Percentiles rank a stretch among this genome's conserved stretches.
These are phyloP conservation scores for Dysphania ambrosioides DNA, from an alignment of 148 eudicot species.

Conservation along the genomic window DNA sequence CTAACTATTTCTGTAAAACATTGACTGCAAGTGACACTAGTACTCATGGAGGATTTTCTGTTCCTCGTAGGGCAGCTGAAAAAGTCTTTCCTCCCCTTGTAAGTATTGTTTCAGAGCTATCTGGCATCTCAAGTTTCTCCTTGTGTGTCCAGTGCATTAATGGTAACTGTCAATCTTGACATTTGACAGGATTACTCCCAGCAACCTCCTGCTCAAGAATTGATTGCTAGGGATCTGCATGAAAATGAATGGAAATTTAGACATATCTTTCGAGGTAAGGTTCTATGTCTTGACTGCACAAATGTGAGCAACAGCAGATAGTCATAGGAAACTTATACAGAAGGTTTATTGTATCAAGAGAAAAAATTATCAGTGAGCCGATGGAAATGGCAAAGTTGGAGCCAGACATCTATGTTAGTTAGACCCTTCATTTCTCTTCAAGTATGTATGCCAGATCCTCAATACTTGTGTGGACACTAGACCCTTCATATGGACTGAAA, in stretches of 20 bases:
- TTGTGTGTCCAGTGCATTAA: background rate
- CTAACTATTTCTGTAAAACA: constrained; percentile 69
- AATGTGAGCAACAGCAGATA: background rate
- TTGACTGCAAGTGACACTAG: constrained; percentile 81
- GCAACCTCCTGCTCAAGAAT: constrained; percentile 71
- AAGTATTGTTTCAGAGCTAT: constrained; percentile 18
- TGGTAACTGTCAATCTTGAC: constrained; percentile 11
- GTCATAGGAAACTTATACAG: background rate
- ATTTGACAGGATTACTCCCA: constrained; percentile 54
- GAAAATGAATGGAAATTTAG: constrained; percentile 74
- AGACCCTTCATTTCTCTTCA: background rate
- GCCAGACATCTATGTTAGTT: background rate
- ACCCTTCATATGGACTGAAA: background rate
- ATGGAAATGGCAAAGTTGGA: background rate
- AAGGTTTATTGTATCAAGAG: background rate
- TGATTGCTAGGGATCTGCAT: constrained; percentile 67
- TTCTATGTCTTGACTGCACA: constrained; percentile 3
- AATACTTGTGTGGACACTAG: background rate
- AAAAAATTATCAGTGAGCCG: background rate
- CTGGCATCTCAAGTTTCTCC: background rate
- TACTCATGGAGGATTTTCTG: constrained; percentile 81
- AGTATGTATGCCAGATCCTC: too few species aligned
- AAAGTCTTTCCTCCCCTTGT: constrained; percentile 80
- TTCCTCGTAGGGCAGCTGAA: constrained; percentile 81
- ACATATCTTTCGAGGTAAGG: constrained; percentile 65